These are phyloP conservation scores for Medicago arabica DNA, from an alignment of 306 rosid genomes.

Conservation along the genomic window DNA sequence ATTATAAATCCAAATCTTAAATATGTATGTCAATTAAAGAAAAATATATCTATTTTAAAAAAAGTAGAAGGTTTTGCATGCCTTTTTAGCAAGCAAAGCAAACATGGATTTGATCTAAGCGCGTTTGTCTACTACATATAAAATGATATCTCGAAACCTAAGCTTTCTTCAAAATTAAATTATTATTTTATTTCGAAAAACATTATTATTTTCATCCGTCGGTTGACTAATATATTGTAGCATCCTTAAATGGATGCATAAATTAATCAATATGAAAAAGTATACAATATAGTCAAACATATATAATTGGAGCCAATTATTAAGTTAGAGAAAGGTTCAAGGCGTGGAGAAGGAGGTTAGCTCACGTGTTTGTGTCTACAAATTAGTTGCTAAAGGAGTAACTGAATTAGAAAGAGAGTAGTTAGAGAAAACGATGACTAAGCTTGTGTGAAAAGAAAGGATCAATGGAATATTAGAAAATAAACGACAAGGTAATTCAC, in stretches of 20 bases:
- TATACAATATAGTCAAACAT: slow-evolving; percentile 28
- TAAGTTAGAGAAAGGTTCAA: slow-evolving; percentile 51
- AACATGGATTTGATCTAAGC: too few relatives aligned
- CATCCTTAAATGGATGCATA: slow-evolving; percentile 17
- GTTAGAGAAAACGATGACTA: slow-evolving; percentile 11
- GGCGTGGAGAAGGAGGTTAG: slow-evolving; percentile 70
- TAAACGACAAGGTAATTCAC: not conserved
- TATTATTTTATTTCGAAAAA: not conserved
- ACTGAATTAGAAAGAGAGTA: slow-evolving; percentile 30
- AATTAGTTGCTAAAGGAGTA: slow-evolving; percentile 61
- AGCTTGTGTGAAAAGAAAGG: slow-evolving; percentile 31
- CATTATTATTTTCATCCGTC: not conserved
- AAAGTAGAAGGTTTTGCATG: too few relatives aligned
- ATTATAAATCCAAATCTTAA: too few relatives aligned
- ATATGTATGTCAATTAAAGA: too few relatives aligned
- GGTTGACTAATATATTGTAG: slow-evolving; percentile 14
- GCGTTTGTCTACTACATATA: too few relatives aligned
- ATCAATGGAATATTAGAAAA: slow-evolving; percentile 13
- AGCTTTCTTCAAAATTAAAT: too few relatives aligned
- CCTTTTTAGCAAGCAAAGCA: too few relatives aligned
- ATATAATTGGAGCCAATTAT: slow-evolving; percentile 48
- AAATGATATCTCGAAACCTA: too few relatives aligned
- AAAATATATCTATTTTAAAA: too few relatives aligned
- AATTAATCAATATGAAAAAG: slow-evolving; percentile 17
- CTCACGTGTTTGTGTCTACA: slow-evolving; percentile 81